Evolutionary conservation across 208 protist genomes (phyloP), one percentile per base, ranked within the genome.

Genomic region (Trypanosoma congolense): DNA sequence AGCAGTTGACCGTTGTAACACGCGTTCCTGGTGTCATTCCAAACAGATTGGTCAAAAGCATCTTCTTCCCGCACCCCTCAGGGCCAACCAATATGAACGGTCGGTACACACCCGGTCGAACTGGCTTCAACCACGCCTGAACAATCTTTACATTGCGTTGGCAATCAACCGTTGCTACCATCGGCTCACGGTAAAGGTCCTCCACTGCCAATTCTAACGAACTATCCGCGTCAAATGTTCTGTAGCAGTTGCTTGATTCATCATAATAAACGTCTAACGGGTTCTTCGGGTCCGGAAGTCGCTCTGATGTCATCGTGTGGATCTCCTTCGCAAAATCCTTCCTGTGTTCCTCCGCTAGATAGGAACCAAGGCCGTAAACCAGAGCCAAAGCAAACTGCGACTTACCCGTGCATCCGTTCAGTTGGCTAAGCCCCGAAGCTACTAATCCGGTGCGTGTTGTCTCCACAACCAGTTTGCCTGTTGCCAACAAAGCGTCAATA

Each of bases 51-150:
- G 57, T 83, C 8, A 99, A 74, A 54, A 98, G 65, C 86, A 97
- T 96, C 44, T 73, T 87, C 74, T 99, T 99, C 22, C 97, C 97
- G 44, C 86, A 94, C 2, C 97, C 97, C 59, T 98, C 96, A 2
- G 97, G 97, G 26, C 97, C 97, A 16, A 98, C 95, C 5, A 99
- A 65, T 38, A 99, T 80, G 56, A 98, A 98, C 1, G 97, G 96
- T 21, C 95, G 75, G 58, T 90, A 93, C 22, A 87, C 65, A 31
- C 83, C 88, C 22, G 61, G 56, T 18, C 67, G 64, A 26, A 83
- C 56, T 16, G 88, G 82, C 65, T 68, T 56, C 48, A 96, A 75
- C 96, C 96, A 98, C 58, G 96, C 93, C 54, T 65, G 47, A 66
- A 99, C 80, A 45, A 97, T 85, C 33, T 83, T 80, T 30, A 93